These are phyloP conservation scores for Parafenestella ontariensis DNA, from an alignment of 2,329 filamentous ascomycete genomes.

Conservation along the genomic window DNA sequence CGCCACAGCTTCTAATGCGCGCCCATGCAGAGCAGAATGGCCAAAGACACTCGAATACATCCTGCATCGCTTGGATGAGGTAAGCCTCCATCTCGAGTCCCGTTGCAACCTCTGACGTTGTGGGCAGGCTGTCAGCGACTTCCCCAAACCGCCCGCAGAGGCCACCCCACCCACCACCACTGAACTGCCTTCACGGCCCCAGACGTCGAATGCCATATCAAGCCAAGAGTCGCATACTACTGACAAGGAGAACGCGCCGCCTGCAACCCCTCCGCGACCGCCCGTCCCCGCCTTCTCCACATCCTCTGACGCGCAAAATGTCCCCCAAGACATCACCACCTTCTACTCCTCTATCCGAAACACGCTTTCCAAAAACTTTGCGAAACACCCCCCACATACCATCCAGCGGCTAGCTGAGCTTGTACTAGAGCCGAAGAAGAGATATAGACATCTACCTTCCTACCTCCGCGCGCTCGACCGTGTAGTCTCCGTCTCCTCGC, in stretches of 20 bases:
- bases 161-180: constrained; percentile 50
- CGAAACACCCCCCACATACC: constrained; percentile 82
- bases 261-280: constrained; percentile 52
- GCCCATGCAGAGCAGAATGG: constrained; percentile 68
- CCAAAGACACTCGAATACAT: constrained; percentile 70
- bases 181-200: constrained; percentile 23
- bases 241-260: constrained; percentile 73
- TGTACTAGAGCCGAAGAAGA: constrained; percentile 73
- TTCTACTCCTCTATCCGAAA: constrained; percentile 47
- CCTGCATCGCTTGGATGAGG: constrained; percentile 72
- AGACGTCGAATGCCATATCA: constrained; percentile 28
- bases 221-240: constrained; percentile 61
- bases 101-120: constrained; percentile 7
- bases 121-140: constrained; percentile 75
- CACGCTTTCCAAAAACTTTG: constrained; percentile 72
- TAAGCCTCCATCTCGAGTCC: constrained; percentile 37
- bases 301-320: constrained; percentile 30
- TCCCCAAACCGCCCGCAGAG: constrained; percentile 67
- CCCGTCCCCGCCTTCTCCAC: constrained; percentile 53
- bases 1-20: constrained; percentile 36
- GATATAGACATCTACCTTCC: constrained; percentile 82
- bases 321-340: constrained; percentile 42
- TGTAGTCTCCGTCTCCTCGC: constrained; percentile 87
- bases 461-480: constrained; percentile 92
- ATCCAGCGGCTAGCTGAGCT: constrained; percentile 92